These are phyloP conservation scores for Penicillium occitanis DNA, from an alignment of 2,329 filamentous ascomycete species.

Conservation along the genomic window DNA sequence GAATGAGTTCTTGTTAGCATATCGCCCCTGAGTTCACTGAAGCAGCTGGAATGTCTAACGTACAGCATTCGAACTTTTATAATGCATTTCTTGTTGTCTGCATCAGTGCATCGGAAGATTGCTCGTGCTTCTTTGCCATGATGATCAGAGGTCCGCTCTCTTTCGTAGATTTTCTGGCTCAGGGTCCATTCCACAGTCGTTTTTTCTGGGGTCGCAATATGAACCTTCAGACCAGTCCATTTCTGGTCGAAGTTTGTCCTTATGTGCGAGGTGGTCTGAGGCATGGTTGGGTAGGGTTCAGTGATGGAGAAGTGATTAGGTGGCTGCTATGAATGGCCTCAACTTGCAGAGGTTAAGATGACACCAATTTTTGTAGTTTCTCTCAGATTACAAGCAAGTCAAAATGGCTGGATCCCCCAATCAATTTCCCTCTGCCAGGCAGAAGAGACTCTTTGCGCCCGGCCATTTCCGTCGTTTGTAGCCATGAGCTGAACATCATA, in stretches of 20 bases:
- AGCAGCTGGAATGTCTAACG: not conserved
- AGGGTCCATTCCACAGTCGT: not conserved
- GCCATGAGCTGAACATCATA: not conserved
- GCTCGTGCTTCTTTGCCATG: conserved; percentile 4
- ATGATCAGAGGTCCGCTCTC: not conserved
- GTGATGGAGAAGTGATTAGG: not conserved
- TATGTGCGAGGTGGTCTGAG: not conserved
- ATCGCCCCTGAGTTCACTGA: not conserved
- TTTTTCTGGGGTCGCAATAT: not conserved
- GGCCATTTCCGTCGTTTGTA: not conserved
- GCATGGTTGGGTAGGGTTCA: not conserved
- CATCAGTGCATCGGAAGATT: not conserved
- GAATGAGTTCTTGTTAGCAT: not conserved
- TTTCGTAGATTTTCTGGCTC: not conserved
- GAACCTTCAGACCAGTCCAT: not conserved
- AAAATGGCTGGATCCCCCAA: not conserved
- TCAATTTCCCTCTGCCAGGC: not conserved
- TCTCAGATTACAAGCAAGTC: not conserved
- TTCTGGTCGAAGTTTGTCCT: not conserved
- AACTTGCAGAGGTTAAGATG: not conserved
- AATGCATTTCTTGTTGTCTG: not conserved
- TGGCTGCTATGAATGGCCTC: not conserved
- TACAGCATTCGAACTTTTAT: not conserved
- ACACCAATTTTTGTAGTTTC: not conserved
- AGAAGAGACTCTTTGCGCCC: not conserved